A percentile compares a stretch with the other conserved stretches of the same genome.
Conservation (phyloP, 495 filamentous ascomycete species). For the Hypomontagnella monticulosa region DNA sequence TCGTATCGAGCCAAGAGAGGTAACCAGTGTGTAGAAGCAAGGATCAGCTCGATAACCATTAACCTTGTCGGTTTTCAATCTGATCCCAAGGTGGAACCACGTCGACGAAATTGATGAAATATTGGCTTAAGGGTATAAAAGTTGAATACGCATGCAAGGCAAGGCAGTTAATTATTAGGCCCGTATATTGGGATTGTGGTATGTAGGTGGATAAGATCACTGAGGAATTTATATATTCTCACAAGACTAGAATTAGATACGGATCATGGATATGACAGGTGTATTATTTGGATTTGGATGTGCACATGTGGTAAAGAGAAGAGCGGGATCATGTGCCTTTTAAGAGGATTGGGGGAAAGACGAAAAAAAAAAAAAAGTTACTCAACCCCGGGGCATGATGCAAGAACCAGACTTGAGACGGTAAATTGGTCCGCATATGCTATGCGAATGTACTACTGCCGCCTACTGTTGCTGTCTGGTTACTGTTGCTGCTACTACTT, state of each 20-base stretch:
- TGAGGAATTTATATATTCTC: no score
- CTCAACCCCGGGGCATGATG: not conserved
- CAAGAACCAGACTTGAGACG: no score
- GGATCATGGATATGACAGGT: no score
- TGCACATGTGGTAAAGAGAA: not conserved
- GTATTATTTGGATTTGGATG: slow-evolving; percentile 1
- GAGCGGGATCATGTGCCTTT: not conserved
- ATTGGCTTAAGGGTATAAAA: slow-evolving; percentile 12
- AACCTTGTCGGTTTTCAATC: slow-evolving; percentile 34
- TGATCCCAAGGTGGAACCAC: slow-evolving; percentile 27
- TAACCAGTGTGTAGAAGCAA: slow-evolving; percentile 24
- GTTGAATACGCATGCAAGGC: slow-evolving; percentile 20
- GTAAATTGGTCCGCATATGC: no score
- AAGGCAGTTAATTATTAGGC: not conserved
- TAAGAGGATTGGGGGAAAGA: not conserved
- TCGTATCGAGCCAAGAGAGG: slow-evolving; percentile 28
- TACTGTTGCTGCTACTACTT: no score
- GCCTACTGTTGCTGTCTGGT: no score
- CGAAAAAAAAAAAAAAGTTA: not conserved
- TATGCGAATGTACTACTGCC: no score
- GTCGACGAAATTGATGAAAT: slow-evolving; percentile 30
- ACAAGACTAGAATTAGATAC: no score
- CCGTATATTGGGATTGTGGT: not conserved
- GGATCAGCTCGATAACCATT: slow-evolving; percentile 31
- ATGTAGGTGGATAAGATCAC: not conserved